These are phyloP conservation scores for Rhexocercosporidium sp. DNA, from an alignment of 2,329 filamentous ascomycete genomes.

Conservation along the genomic window DNA sequence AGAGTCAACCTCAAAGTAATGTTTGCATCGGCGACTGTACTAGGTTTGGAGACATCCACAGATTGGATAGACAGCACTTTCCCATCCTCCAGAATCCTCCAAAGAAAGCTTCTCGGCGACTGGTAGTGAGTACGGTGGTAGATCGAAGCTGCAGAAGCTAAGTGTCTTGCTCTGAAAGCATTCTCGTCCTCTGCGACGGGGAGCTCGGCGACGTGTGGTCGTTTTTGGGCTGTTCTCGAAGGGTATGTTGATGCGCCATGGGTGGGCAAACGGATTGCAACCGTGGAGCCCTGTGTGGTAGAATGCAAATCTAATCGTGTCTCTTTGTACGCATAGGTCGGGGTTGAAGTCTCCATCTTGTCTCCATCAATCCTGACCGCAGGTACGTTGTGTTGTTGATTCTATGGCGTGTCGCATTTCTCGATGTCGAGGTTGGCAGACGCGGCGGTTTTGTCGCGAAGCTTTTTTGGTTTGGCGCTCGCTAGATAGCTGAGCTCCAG, in stretches of 20 bases:
- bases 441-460: conserved; percentile 15
- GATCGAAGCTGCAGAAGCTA: conserved; percentile 80
- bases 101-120: conserved; percentile 85
- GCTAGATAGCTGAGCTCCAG: background rate
- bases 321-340: conserved; percentile 80
- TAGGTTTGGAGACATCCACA: conserved; percentile 77
- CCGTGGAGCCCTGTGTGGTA: conserved; percentile 68
- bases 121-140: conserved; percentile 80
- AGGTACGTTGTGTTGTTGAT: conserved; percentile 20
- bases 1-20: conserved; percentile 82
- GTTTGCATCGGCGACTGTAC: conserved; percentile 69
- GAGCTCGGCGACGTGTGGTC: conserved; percentile 44
- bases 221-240: conserved; percentile 48
- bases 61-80: conserved; percentile 82
- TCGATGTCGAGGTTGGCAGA: conserved; percentile 14
- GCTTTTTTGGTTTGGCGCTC: conserved; percentile 11
- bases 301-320: conserved; percentile 83
- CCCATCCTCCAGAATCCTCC: conserved; percentile 84
- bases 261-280: conserved; percentile 71
- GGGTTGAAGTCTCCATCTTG: conserved; percentile 68
- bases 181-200: conserved; percentile 69
- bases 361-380: conserved; percentile 58
- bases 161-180: conserved; percentile 71
- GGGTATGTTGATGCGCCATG: conserved; percentile 46
- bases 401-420: conserved; percentile 35